These are phyloP conservation scores for Pseudogymnoascus sp. DNA, from an alignment of 2,329 filamentous ascomycete species.

Conservation along the genomic window DNA sequence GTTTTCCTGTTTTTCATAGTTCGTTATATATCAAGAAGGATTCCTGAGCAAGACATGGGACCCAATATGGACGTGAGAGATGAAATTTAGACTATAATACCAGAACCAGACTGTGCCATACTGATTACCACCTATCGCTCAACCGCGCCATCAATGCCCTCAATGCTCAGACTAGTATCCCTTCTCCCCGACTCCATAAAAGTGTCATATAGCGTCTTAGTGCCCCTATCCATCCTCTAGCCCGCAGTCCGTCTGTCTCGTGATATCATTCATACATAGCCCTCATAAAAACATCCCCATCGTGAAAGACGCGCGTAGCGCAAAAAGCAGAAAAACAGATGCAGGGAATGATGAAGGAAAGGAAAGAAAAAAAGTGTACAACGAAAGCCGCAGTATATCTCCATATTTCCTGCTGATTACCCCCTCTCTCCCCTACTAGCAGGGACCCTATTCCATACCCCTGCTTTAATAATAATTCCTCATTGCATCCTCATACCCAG, in stretches of 20 bases:
- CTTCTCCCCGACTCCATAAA: background rate
- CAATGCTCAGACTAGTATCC: background rate
- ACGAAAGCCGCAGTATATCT: background rate
- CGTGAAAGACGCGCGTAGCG: background rate
- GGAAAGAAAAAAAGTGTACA: background rate
- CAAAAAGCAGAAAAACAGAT: background rate
- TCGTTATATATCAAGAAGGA: background rate
- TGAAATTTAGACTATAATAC: slow-evolving; percentile 5
- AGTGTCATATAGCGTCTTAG: background rate
- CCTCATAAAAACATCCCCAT: background rate
- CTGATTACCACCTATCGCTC: background rate
- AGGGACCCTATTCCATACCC: background rate
- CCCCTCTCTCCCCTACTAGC: background rate
- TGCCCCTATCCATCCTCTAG: background rate
- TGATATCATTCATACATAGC: slow-evolving; percentile 5
- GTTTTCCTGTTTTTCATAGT: no score
- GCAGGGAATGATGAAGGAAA: background rate
- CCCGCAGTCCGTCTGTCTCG: background rate
- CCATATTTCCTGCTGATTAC: background rate
- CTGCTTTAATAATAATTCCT: slow-evolving; percentile 59
- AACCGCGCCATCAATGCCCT: background rate
- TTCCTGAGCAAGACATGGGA: background rate
- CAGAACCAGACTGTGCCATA: background rate
- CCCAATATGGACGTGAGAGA: background rate
- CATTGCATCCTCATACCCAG: slow-evolving; percentile 78